Percentiles rank a stretch among this genome's conserved stretches.
These are phyloP conservation scores for Phytophthora europaea DNA, from an alignment of 352 stramenopile genomes.

Conservation along the genomic window DNA sequence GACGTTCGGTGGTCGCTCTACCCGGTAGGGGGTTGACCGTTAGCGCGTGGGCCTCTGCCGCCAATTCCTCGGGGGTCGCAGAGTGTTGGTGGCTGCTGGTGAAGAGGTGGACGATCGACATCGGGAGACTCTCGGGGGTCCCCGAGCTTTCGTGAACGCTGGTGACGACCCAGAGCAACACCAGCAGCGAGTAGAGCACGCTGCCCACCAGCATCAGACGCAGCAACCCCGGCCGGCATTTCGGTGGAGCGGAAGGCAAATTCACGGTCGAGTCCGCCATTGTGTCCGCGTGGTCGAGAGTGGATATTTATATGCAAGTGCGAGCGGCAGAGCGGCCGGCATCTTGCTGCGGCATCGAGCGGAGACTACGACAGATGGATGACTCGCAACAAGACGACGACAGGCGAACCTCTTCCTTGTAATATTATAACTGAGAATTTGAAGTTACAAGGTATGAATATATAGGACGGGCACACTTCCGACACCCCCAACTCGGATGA, in stretches of 20 bases:
- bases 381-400: too few species aligned
- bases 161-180: slow-evolving; percentile 15
- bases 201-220: slow-evolving; percentile 32
- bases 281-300: slow-evolving; percentile 4
- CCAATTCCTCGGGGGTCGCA: slow-evolving; percentile 25
- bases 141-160: slow-evolving; percentile 29
- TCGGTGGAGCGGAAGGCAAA: slow-evolving; percentile 10
- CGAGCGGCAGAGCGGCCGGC: slow-evolving; percentile 6
- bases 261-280: slow-evolving; percentile 27
- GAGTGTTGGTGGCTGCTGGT: slow-evolving; percentile 11
- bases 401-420: too few species aligned
- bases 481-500: too few species aligned
- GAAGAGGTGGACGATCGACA: slow-evolving; percentile 27
- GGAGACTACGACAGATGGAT: too few species aligned
- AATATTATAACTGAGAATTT: too few species aligned
- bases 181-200: slow-evolving; percentile 21
- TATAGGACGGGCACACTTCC: too few species aligned
- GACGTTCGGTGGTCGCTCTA: slow-evolving; percentile 20
- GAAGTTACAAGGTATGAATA: too few species aligned
- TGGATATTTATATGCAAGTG: slow-evolving; percentile 11
- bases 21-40: slow-evolving; percentile 22
- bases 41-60: slow-evolving; percentile 19
- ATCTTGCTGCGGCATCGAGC: not conserved
- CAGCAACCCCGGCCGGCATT: slow-evolving; percentile 29
- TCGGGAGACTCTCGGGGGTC: slow-evolving; percentile 16